A percentile compares a stretch with the other conserved stretches of the same genome.
Conservation (phyloP, 257 asterid species). For the Ehretia macrophylla region DNA sequence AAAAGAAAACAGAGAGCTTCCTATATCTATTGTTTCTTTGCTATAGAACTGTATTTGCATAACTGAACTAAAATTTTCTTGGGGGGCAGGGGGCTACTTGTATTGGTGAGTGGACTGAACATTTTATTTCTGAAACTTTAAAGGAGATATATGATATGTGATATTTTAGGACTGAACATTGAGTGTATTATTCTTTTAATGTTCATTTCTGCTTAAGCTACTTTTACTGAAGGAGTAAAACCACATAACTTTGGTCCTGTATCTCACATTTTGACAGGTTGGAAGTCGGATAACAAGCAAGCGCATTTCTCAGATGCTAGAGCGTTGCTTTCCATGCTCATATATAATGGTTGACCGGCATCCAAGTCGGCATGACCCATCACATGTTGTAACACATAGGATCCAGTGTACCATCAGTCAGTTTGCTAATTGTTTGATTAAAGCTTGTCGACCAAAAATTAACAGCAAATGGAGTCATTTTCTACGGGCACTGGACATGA, state of each 20-base stretch:
- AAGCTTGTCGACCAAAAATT: constrained; percentile 34
- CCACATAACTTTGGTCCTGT: background rate
- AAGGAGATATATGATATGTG: too few relatives aligned
- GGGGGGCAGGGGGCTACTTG: too few relatives aligned
- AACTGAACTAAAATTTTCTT: too few relatives aligned
- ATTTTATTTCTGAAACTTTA: too few relatives aligned
- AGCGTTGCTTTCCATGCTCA: constrained; percentile 59
- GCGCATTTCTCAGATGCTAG: constrained; percentile 77
- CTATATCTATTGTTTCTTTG: too few relatives aligned
- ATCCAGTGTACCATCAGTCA: constrained; percentile 53
- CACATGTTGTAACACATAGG: constrained; percentile 76
- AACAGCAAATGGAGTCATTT: constrained; percentile 46
- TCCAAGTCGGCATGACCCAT: constrained; percentile 96
- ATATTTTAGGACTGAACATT: too few relatives aligned
- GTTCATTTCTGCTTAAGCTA: too few relatives aligned
- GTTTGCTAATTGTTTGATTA: constrained; percentile 52
- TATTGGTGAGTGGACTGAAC: too few relatives aligned
- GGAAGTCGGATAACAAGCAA: constrained; percentile 93
- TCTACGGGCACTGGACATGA: constrained; percentile 58
- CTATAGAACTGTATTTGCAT: too few relatives aligned
- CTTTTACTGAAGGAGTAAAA: too few relatives aligned
- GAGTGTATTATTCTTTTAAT: too few relatives aligned
- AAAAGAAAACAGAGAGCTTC: too few relatives aligned
- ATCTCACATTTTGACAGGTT: constrained; percentile 38
- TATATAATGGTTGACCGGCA: constrained; percentile 84